Conservation (phyloP, 306 rosid species). For the Cyclanthera cordifolia region DNA sequence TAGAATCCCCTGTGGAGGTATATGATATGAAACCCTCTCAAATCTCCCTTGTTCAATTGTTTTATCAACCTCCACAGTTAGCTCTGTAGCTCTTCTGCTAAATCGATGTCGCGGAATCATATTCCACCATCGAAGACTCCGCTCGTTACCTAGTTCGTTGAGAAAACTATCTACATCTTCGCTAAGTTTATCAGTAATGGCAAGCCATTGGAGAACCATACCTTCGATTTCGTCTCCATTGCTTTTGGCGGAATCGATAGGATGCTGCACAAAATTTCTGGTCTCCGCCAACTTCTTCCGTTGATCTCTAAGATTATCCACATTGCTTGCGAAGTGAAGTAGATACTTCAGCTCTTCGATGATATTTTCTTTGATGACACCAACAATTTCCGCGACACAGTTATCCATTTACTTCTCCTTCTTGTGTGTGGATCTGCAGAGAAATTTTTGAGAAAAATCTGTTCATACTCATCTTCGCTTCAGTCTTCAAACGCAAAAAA, state of each 20-base stretch:
- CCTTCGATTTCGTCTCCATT: constrained; percentile 1
- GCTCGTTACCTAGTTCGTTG: not conserved
- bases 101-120: not conserved
- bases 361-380: not conserved
- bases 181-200: not conserved
- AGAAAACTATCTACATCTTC: not conserved
- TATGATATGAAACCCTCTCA: not conserved
- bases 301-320: not conserved
- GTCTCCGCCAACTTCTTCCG: not conserved
- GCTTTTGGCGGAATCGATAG: constrained; percentile 4
- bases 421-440: not conserved
- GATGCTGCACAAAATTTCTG: not conserved
- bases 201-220: constrained; percentile 14
- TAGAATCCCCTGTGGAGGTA: not conserved
- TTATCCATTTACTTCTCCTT: not conserved
- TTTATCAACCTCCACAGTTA: not conserved
- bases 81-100: constrained; percentile 10
- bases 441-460: not conserved
- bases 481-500: not conserved
- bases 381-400: not conserved
- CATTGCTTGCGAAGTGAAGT: constrained; percentile 1
- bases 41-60: not conserved
- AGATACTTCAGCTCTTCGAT: constrained; percentile 14
- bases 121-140: constrained; percentile 1
- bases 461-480: not conserved